Conservation (phyloP, 345 rosid species). For the Citrus trifoliata region DNA sequence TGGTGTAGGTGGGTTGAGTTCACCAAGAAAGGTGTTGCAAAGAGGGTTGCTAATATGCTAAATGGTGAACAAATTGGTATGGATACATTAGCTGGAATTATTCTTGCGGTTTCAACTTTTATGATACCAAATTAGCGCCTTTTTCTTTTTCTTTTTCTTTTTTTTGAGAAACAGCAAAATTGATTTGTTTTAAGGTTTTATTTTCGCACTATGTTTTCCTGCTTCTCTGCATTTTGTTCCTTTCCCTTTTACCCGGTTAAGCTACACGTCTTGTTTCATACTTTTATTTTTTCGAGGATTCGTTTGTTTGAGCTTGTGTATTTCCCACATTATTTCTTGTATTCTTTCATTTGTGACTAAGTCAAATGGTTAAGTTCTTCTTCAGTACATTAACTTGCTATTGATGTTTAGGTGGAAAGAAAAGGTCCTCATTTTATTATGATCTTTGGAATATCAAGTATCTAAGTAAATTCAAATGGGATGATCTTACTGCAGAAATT, state of each 20-base stretch:
- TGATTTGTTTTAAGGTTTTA: background rate
- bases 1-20: constrained; percentile 92
- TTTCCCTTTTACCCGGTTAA: background rate
- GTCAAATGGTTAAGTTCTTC: background rate
- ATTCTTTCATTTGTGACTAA: background rate
- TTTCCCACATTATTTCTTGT: background rate
- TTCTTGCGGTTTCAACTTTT: constrained; percentile 1
- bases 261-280: background rate
- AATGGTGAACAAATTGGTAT: constrained; percentile 95
- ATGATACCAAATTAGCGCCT: background rate
- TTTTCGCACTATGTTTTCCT: background rate
- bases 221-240: background rate
- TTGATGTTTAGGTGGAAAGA: constrained; percentile 68
- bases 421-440: constrained; percentile 69
- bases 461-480: constrained; percentile 96
- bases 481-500: constrained; percentile 82
- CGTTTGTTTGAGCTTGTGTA: background rate
- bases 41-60: constrained; percentile 75
- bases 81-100: background rate
- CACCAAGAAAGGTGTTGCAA: constrained; percentile 66
- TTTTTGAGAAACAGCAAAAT: background rate
- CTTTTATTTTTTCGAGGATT: background rate
- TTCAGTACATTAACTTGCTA: constrained; percentile 8
- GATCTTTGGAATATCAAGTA: constrained; percentile 96
- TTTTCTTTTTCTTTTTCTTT: no score